Evolutionary conservation across 2,329 filamentous ascomycete species (phyloP).

Genomic region (Shiraia bambusicola): DNA sequence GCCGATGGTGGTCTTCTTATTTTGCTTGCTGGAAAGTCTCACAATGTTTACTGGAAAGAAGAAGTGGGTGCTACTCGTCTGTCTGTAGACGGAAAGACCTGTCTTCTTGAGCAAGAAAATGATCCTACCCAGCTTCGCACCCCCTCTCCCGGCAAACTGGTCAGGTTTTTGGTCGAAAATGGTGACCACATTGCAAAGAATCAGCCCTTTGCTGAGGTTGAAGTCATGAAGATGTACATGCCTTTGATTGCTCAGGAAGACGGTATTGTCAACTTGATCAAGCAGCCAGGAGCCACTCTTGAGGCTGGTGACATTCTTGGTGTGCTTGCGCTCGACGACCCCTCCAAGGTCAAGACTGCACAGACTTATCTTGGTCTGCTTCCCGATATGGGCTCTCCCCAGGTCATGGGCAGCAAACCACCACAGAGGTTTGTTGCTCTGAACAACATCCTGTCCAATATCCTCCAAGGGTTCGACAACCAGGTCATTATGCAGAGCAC

Average conservation of each 20-base stretch:
- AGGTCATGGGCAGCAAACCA: constrained; percentile 86
- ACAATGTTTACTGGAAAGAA: constrained; percentile 99
- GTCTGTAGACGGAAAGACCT: constrained; percentile 97
- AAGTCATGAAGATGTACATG: constrained; percentile 99
- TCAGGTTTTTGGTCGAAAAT: constrained; percentile 96
- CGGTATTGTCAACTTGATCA: constrained; percentile 95
- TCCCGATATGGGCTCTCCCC: constrained; percentile 80
- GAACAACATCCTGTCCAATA: constrained; percentile 77
- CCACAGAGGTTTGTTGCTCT: constrained; percentile 82
- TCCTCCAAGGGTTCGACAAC: constrained; percentile 93
- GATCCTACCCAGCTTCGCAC: constrained; percentile 95
- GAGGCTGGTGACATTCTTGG: constrained; percentile 98
- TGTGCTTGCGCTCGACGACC: constrained; percentile 92
- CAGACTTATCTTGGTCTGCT: constrained; percentile 91
- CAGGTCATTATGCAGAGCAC: constrained; percentile 91
- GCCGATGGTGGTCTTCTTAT: constrained; percentile 92
- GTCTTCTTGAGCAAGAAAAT: constrained; percentile 96
- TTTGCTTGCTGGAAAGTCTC: constrained; percentile 85
- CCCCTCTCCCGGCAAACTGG: constrained; percentile 93
- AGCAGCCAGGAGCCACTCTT: constrained; percentile 96
- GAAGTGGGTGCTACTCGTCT: constrained; percentile 93
- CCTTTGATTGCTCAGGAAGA: constrained; percentile 92
- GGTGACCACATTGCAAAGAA: constrained; percentile 90
- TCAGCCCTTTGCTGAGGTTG: constrained; percentile 92
- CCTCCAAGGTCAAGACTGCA: constrained; percentile 93